phyloP scores from a whole-genome alignment of 2,329 filamentous ascomycete genomes.

The Elsinoe ampelina region DNA sequence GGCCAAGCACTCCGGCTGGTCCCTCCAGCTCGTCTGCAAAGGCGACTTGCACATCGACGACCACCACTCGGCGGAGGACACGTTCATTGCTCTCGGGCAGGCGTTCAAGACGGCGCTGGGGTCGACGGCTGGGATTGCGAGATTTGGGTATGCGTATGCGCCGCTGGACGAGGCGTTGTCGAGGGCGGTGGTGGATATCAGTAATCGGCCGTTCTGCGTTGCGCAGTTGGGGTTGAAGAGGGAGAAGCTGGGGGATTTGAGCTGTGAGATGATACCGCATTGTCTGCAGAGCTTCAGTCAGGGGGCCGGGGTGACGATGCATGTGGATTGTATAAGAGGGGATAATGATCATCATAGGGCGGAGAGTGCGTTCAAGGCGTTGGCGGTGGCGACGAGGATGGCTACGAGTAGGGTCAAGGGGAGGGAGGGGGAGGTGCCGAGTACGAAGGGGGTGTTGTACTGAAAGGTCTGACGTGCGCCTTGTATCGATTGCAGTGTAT shows the following conservation, averaged over 20 bases:
- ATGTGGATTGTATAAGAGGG: constrained; percentile 85
- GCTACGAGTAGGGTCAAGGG: constrained; percentile 68
- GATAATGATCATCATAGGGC: constrained; percentile 93
- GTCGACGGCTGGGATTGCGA: constrained; percentile 67
- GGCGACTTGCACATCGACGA: constrained; percentile 96
- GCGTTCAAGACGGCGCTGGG: constrained; percentile 77
- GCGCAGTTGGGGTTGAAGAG: constrained; percentile 75
- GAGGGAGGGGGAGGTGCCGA: constrained; percentile 84
- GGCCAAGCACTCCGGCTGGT: constrained; percentile 94
- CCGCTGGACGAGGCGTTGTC: constrained; percentile 93
- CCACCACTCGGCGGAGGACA: constrained; percentile 96
- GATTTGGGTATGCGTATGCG: constrained; percentile 86
- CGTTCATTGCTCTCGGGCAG: constrained; percentile 76
- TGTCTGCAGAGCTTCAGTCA: constrained; percentile 91
- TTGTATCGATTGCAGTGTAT: background rate
- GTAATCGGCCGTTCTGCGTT: constrained; percentile 79
- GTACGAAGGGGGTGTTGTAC: constrained; percentile 84
- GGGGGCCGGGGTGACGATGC: constrained; percentile 80
- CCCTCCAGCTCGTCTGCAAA: constrained; percentile 68
- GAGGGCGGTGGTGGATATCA: constrained; percentile 87
- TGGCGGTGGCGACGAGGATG: constrained; percentile 74
- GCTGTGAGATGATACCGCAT: constrained; percentile 95
- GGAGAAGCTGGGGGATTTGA: constrained; percentile 89
- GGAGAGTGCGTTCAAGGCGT: constrained; percentile 93
- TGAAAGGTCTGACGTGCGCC: constrained; percentile 15